Evolutionary conservation across 2,329 filamentous ascomycete genomes (phyloP), one percentile per base, ranked within the genome.

Genomic region (Venturia carpophila): DNA sequence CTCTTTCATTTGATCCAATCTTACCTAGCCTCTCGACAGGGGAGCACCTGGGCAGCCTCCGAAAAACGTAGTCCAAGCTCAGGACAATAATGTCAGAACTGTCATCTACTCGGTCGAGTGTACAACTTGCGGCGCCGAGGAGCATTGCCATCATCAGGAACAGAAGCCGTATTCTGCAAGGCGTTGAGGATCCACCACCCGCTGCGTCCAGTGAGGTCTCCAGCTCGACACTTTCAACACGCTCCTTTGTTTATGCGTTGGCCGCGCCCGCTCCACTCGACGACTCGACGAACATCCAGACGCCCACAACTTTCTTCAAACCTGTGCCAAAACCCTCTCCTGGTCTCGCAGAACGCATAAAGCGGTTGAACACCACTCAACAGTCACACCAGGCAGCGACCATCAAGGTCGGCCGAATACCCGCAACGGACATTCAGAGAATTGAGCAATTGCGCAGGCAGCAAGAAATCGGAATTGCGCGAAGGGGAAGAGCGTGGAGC

Each of bases 401-500:
- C 71, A 74, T 64, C 60, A 81, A 83, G 62, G 80, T 90, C 71
- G 88, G 88, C 69, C 85, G 88, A 67, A 84, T 91, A 64, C 82
- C 88, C 70, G 86, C 90, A 75, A 80, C 86, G 69, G 87, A 90
- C 71, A 80, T 91, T 66, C 83, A 85, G 69, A 81, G 86, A 71
- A 82, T 91, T 70, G 88, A 92, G 77, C 79, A 84, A 69, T 83
- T 84, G 67, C 86, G 89, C 73, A 70, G 52, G 17, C 41, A 65
- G 43, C 82, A 84, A 67, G 79, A 80, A 72, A 52, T 62, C 37
- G 42, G 6, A 10, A 58, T 90, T 70, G 81, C 87, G 74, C 82
- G 87, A 72, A 83, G 87, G 71, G 88, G 88, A 73, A 85, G 86
- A 72, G 83, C 87, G 70, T 91, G 88, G 88, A 89, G 84, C 78